Evolutionary conservation across 352 stramenopile species (phyloP), one percentile per base, ranked within the genome.

Genomic region (Pilasporangium apinafurcum): DNA sequence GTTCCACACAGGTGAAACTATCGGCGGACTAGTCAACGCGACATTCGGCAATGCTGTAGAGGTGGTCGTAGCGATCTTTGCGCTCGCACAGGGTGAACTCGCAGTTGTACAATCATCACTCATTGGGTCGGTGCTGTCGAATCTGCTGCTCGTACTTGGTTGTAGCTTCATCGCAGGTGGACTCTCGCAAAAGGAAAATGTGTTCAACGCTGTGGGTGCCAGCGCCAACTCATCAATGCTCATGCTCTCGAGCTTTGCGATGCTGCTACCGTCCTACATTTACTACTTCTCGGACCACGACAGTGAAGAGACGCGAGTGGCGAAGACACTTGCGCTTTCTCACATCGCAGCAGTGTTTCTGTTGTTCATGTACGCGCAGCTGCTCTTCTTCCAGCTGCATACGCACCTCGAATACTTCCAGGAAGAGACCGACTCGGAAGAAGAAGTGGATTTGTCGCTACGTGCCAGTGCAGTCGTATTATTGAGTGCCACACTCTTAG

Each of bases 31-130:
- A 10, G 78, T 99, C 25, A 98, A 99, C 74, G 96, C 96, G 24
- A 98, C 96, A 7, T 98, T 99, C 62, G 95, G 95, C 45, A 99
- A 99, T 73, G 91, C 94, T 6, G 94, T 97, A 5, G 96, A 98
- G 78, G 75, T 98, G 16, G 85, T 99, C 20, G 96, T 99, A 44
- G 94, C 95, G 3, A 80, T 97, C 34, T 95, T 98, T 12, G 95
- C 96, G 16, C 81, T 99, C 12, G 68, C 76, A 21, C 78, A 92
- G 18, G 93, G 92, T 30, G 86, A 97, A 68, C 98, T 98, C 49
- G 83, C 88, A 14, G 95, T 98, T 8, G 95, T 98, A 13, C 94
- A 98, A 68, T 86, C 96, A 37, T 98, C 96, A 30, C 72, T 99
- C 35, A 87, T 99, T 33, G 96, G 96, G 5, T 98, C 89, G 8